Evolutionary conservation across 495 filamentous ascomycete species (phyloP), one percentile per base, ranked within the genome.

Genomic region (Durotheca rogersii): DNA sequence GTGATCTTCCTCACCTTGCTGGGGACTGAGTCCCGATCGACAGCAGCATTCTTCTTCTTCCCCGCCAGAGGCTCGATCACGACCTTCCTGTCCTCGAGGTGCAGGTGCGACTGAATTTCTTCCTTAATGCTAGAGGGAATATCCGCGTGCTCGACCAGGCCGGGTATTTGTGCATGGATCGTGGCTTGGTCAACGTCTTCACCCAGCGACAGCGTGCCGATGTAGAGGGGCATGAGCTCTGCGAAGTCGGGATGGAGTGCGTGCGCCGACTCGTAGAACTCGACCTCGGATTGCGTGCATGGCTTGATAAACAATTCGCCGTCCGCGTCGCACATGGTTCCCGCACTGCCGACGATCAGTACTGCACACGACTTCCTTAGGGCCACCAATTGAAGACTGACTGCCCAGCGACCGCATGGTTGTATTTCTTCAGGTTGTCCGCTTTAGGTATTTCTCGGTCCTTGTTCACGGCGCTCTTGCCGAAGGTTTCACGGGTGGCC

Each of bases 281-380:
- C 81, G 48, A 96, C 82, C 71, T 99, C 93, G 47, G 82, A 79
- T 32, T 80, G 67, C 5, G 89, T 95, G 70, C 93, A 96, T 20
- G 93, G 93, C 70, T 99, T 99, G 67, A 96, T 88, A 63, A 99
- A 85, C 12, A 96, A 74, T 46, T 86, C 80, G 61, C 93, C 93
- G 39, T 88, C 85, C 42, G 77, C 71, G 61, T 95, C 90, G 64
- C 85, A 90, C 53, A 95, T 82, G 34, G 95, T 90, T 55, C 93
- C 93, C 35, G 93, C 91, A 70, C 91, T 97, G 67, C 50, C 23
- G 14, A 40, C n/a, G n/a, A n/a, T n/a, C n/a, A n/a, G n/a, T n/a
- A n/a, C n/a, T n/a, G n/a, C n/a, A n/a, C 16, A 37, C 16, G 36
- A 45, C 42, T 39, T 36, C 29, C 44, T 61, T 15, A 57, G 56